Evolutionary conservation across 73 alveolate species (phyloP).

Genomic region (Tetrahymena malaccensis): DNA sequence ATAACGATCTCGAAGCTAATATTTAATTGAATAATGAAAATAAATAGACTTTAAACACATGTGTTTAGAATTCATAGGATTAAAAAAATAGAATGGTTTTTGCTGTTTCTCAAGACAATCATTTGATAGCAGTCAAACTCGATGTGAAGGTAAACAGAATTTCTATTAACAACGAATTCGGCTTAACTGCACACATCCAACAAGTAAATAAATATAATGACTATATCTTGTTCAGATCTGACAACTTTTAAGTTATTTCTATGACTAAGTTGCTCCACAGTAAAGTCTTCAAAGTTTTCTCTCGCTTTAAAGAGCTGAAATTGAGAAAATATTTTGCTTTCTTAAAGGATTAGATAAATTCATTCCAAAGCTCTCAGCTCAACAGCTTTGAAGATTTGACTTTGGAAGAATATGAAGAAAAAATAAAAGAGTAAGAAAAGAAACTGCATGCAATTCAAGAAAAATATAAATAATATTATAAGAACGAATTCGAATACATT

Average conservation of each 20-base stretch:
- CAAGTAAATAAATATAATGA: background rate
- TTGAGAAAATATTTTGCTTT: background rate
- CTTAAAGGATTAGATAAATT: background rate
- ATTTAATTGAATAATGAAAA: background rate
- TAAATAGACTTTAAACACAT: background rate
- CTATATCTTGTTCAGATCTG: background rate
- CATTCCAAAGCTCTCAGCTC: background rate
- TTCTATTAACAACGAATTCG: background rate
- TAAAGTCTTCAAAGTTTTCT: background rate
- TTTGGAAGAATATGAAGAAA: background rate
- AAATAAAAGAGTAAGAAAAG: background rate
- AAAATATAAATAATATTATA: background rate
- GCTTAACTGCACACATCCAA: background rate
- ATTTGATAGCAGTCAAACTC: background rate
- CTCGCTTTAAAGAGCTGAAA: background rate
- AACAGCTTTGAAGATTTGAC: background rate
- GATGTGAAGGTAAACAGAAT: background rate
- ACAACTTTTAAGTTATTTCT: background rate
- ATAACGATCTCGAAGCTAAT: background rate
- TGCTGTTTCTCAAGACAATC: background rate
- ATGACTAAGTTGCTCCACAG: background rate
- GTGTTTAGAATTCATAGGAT: background rate
- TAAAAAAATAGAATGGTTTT: background rate
- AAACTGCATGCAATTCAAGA: background rate
- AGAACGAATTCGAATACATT: background rate